These are phyloP conservation scores for Colletotrichum eremochloae DNA, from an alignment of 2,329 filamentous ascomycete species.

Conservation along the genomic window DNA sequence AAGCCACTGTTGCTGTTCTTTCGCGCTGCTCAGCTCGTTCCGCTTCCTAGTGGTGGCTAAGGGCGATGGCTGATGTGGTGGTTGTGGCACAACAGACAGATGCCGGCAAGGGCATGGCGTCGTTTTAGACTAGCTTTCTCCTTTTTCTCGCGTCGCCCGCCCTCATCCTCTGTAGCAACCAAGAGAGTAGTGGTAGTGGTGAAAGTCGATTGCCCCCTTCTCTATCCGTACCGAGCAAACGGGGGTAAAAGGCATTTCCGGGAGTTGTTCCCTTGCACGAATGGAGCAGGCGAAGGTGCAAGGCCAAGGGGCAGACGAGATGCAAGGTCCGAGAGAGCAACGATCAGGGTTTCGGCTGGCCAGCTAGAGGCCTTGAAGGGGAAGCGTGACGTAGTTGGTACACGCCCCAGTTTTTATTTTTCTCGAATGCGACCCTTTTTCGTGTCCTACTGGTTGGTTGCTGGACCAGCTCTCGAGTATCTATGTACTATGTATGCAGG, in stretches of 20 bases:
- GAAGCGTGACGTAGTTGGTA: constrained; percentile 42
- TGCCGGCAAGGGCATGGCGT: constrained; percentile 33
- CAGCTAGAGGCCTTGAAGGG: neutral
- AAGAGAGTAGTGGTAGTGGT: neutral
- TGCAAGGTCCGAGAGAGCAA: constrained; percentile 40
- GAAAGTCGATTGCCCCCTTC: neutral
- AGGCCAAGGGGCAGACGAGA: constrained; percentile 34
- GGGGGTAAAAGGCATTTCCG: constrained; percentile 32
- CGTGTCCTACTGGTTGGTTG: constrained; percentile 6
- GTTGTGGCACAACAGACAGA: constrained; percentile 34
- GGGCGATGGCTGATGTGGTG: constrained; percentile 29
- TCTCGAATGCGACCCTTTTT: constrained; percentile 23
- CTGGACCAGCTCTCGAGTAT: constrained; percentile 6
- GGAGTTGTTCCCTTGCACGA: constrained; percentile 2
- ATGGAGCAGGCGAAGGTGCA: constrained; percentile 27
- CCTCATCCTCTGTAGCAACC: neutral
- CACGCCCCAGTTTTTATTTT: constrained; percentile 35
- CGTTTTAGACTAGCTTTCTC: constrained; percentile 34
- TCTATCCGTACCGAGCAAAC: neutral
- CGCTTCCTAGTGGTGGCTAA: constrained; percentile 25
- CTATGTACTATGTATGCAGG: too few species aligned
- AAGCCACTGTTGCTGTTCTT: constrained; percentile 19
- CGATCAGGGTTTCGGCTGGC: constrained; percentile 34
- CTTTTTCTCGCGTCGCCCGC: constrained; percentile 22
- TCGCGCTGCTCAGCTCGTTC: constrained; percentile 9